Evolutionary conservation across 1,284 basidiomycete genomes (phyloP).

Genomic region (Apiotrichum sp.): DNA sequence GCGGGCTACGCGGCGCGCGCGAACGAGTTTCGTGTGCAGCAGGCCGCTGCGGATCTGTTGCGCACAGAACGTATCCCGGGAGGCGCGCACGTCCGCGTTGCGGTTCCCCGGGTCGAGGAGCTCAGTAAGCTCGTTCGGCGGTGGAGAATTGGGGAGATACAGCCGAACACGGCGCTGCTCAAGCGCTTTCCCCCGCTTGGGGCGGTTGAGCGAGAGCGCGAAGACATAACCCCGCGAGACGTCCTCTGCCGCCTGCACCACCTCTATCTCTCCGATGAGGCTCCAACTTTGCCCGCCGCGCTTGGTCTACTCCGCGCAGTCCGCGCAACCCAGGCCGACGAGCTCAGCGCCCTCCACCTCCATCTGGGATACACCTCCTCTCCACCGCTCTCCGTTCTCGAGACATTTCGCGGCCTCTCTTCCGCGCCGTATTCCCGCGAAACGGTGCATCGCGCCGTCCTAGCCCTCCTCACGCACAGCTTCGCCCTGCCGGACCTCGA

Average conservation of each 20-base stretch:
- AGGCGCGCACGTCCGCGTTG: neutral
- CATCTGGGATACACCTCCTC: neutral
- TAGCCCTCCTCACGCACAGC: slow-evolving; percentile 6
- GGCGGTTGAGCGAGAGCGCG: neutral
- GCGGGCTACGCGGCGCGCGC: slow-evolving; percentile 1
- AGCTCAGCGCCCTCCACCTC: neutral
- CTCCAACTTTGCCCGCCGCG: neutral
- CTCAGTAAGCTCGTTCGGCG: too few species aligned
- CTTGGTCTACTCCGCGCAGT: neutral
- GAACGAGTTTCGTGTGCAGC: neutral
- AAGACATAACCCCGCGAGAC: neutral
- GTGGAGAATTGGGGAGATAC: neutral
- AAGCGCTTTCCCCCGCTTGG: neutral
- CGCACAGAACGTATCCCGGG: neutral
- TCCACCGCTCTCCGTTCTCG: neutral
- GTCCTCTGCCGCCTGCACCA: slow-evolving; percentile 9
- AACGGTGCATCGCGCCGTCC: slow-evolving; percentile 17
- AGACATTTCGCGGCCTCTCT: neutral
- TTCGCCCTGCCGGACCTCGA: neutral
- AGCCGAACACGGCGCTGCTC: neutral
- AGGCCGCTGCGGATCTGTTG: neutral
- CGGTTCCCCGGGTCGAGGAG: neutral
- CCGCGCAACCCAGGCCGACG: neutral
- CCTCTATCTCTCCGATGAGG: neutral
- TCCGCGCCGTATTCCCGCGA: slow-evolving; percentile 3